phyloP scores from a whole-genome alignment of 495 filamentous ascomycete species.

The Daldinia caldariorum region DNA sequence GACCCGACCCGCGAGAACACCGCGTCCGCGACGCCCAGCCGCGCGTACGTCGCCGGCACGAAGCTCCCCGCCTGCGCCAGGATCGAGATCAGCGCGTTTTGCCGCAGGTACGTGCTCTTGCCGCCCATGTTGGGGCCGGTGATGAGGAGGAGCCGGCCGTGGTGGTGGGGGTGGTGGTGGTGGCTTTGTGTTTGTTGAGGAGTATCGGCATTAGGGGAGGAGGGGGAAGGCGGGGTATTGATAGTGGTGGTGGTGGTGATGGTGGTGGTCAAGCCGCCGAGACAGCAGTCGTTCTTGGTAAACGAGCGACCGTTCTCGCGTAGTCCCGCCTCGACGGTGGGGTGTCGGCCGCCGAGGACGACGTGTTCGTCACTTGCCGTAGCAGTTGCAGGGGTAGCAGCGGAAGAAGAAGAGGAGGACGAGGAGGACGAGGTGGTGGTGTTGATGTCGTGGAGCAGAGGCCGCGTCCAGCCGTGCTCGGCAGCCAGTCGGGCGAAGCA shows the following conservation, averaged over 20 bases:
- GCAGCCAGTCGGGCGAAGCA: constrained; percentile 81
- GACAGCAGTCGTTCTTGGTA: constrained; percentile 84
- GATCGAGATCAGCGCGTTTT: constrained; percentile 93
- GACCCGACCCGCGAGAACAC: constrained; percentile 93
- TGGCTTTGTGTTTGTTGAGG: too few relatives aligned
- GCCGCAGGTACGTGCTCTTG: constrained; percentile 93
- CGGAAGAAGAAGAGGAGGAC: too few relatives aligned
- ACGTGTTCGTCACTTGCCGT: constrained; percentile 20
- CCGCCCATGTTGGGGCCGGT: constrained; percentile 99
- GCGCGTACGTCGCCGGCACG: constrained; percentile 86
- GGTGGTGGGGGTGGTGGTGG: constrained; percentile 19
- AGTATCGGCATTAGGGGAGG: too few relatives aligned
- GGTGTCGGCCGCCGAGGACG: constrained; percentile 85
- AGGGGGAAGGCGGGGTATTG: not conserved
- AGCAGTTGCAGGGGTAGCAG: too few relatives aligned
- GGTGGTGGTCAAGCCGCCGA: constrained; percentile 58
- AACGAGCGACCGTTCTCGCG: constrained; percentile 83
- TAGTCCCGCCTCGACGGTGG: constrained; percentile 86
- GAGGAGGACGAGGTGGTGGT: not conserved
- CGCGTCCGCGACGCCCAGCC: constrained; percentile 87
- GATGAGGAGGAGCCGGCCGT: constrained; percentile 83
- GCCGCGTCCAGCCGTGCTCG: constrained; percentile 77
- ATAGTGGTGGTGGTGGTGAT: not conserved
- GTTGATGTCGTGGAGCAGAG: constrained; percentile 68
- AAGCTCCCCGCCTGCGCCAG: constrained; percentile 92